phyloP scores from a whole-genome alignment of 768 basidiomycete genomes.

The Lentinula aciculospora region DNA sequence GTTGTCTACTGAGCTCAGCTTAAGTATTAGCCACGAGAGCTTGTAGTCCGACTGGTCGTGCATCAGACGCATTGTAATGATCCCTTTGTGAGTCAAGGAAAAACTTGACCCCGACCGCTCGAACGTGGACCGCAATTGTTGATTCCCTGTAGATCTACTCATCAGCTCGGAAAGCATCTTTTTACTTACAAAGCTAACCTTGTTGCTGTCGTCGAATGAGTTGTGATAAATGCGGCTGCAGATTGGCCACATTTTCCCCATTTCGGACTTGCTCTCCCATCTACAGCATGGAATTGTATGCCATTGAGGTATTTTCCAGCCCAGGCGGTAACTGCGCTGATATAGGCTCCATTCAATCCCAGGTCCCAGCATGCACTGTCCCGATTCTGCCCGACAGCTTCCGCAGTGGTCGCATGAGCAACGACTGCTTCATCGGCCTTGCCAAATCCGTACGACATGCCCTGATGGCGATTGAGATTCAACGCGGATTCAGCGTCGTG shows the following conservation, averaged over 20 bases:
- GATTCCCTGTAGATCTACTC: background rate
- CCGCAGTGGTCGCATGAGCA: background rate
- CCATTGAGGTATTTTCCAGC: background rate
- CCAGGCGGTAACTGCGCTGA: background rate
- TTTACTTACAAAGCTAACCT: background rate
- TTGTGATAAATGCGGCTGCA: background rate
- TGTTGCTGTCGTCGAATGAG: background rate
- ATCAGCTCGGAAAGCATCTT: background rate
- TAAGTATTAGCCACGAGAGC: background rate
- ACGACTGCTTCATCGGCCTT: background rate
- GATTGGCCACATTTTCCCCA: background rate
- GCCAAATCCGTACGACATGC: background rate
- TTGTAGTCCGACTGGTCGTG: background rate
- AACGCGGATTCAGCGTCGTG: background rate
- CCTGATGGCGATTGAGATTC: background rate
- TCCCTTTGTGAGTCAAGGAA: background rate
- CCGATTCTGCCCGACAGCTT: background rate
- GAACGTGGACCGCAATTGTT: too few relatives aligned
- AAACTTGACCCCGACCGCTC: background rate
- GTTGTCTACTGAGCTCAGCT: too few relatives aligned
- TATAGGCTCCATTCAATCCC: background rate
- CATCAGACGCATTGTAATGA: background rate
- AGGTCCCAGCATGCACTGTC: background rate
- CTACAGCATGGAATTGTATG: background rate
- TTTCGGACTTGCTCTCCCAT: background rate